phyloP scores from a whole-genome alignment of 2,329 filamentous ascomycete species.

The Lachnellula cervina region DNA sequence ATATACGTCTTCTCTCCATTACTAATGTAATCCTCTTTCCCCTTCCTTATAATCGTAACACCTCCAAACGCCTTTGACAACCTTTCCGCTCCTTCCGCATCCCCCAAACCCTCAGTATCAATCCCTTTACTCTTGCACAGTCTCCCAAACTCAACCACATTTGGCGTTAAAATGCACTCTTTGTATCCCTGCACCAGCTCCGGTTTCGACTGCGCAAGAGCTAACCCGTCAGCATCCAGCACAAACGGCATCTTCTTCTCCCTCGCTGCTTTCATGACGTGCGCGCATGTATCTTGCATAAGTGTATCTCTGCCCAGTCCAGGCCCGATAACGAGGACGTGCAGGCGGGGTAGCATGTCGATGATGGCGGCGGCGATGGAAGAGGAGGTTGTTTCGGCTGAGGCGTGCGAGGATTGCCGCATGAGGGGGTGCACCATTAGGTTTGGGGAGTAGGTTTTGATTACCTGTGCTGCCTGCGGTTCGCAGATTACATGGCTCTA shows the following conservation, averaged over 20 bases:
- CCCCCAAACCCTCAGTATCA: conserved; percentile 43
- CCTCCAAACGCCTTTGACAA: conserved; percentile 75
- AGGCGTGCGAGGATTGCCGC: conserved; percentile 62
- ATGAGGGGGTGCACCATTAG: conserved; percentile 98
- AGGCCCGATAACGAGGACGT: conserved; percentile 89
- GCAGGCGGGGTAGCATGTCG: conserved; percentile 76
- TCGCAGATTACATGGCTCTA: conserved; percentile 95
- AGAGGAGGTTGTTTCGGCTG: conserved; percentile 50
- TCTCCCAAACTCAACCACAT: conserved; percentile 86
- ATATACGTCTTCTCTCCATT: conserved; percentile 72
- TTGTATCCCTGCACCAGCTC: conserved; percentile 77
- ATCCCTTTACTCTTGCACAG: conserved; percentile 72
- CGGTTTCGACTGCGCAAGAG: conserved; percentile 70
- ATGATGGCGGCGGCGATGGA: conserved; percentile 65
- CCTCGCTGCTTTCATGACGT: conserved; percentile 74
- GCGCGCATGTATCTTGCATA: conserved; percentile 81
- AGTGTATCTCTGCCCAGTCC: conserved; percentile 84
- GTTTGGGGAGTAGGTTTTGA: conserved; percentile 97
- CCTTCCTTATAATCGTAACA: conserved; percentile 90
- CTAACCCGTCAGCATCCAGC: conserved; percentile 84
- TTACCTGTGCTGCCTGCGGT: conserved; percentile 76
- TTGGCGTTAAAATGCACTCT: conserved; percentile 86
- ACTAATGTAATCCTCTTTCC: conserved; percentile 73
- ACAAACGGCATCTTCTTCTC: conserved; percentile 72
- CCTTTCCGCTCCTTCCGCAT: conserved; percentile 48